These are phyloP conservation scores for Nannizziopsis arthrosporioides DNA, from an alignment of 2,329 filamentous ascomycete genomes.

Conservation along the genomic window DNA sequence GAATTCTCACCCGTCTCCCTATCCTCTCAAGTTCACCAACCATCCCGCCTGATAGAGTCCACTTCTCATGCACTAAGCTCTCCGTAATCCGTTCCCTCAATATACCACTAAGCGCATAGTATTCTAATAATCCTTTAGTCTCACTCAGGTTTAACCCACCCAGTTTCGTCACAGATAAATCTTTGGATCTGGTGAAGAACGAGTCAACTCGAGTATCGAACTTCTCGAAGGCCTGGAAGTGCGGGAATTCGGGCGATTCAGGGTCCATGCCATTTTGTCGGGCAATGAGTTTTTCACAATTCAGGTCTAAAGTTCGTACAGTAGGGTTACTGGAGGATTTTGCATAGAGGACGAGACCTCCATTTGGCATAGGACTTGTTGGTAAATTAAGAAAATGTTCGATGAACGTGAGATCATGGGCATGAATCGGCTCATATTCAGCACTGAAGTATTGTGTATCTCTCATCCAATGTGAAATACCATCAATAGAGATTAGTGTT, in stretches of 20 bases:
- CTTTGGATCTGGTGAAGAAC: conserved; percentile 26
- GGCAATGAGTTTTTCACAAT: conserved; percentile 43
- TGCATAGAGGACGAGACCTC: conserved; percentile 65
- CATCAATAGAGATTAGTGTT: conserved; percentile 67
- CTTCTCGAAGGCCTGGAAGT: conserved; percentile 42
- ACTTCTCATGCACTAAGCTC: conserved; percentile 63
- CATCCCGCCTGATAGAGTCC: conserved; percentile 70
- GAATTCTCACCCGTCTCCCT: conserved; percentile 35
- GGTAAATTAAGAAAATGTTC: conserved; percentile 58
- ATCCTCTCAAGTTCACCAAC: conserved; percentile 76
- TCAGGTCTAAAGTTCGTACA: conserved; percentile 56
- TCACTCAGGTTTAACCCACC: conserved; percentile 62
- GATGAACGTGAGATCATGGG: conserved; percentile 70
- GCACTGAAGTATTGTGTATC: conserved; percentile 62
- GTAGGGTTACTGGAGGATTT: conserved; percentile 59
- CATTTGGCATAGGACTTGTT: conserved; percentile 47
- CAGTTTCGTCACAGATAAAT: conserved; percentile 44
- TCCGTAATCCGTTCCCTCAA: conserved; percentile 60
- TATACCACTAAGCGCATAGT: conserved; percentile 80
- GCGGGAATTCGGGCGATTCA: conserved; percentile 33
- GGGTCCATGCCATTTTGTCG: conserved; percentile 29
- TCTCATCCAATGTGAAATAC: conserved; percentile 69
- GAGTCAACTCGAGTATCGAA: conserved; percentile 44
- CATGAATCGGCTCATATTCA: conserved; percentile 63
- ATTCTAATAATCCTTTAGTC: conserved; percentile 72